Evolutionary conservation across 345 rosid species (phyloP), one percentile per base, ranked within the genome.

Genomic region (Arabis alpina): DNA sequence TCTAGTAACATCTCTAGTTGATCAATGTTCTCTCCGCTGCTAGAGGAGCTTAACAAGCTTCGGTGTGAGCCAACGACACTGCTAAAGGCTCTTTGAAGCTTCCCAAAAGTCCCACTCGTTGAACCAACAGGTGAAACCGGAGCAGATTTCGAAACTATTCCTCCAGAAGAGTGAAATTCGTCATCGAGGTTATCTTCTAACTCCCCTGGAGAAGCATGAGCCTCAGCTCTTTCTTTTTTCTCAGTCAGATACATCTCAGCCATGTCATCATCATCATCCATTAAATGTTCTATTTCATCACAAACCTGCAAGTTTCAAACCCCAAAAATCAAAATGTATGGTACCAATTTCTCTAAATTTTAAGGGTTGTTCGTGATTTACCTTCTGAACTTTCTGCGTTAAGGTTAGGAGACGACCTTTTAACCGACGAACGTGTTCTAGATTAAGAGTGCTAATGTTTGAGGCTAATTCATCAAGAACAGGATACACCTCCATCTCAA

Each of bases 181-280:
- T 83, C 77, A 19, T 70, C 73, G 58, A 80, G 84, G 73, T 72
- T 64, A 61, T 77, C 66, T 61, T 76, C 66, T 55, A 79, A 45
- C 28, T 86, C 92, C 37, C 57, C 77, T 19, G 80, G 63, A 40
- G 82, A 65, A 40, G 82, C 81, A 80, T 80, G 82, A 81, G 84
- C 88, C 75, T 93, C 96, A 24, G 63, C 72, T 76, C 85, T 85
- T 76, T 76, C 84, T 75, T 86, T 94, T 77, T 94, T 94, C 82
- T 94, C 97, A 0, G 99, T 91, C 48, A 94, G 87, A 75, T 94
- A 84, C 99, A 94, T 91, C 83, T 87, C 95, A 74, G 97, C 99
- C 99, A 94, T 94, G 76, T 94, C 99, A 48, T 87, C 94, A 64
- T 94, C 99, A 80, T 93, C 98, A 70, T 93, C 97, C 97, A 91